Base-by-base conservation (phyloP, 176 grass and related monocot genomes). In the Calamus simplicifolius region DNA sequence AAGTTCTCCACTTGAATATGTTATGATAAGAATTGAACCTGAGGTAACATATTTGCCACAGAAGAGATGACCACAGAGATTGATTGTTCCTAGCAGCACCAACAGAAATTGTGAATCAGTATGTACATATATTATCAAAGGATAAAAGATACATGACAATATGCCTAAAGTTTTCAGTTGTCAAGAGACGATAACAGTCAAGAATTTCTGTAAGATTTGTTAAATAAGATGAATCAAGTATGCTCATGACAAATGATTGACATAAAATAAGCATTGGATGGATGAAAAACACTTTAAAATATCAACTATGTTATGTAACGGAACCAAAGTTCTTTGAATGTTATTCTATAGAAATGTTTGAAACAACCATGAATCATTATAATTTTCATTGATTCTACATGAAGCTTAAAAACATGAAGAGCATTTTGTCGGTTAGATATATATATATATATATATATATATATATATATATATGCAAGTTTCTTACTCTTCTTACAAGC, bases 11-110 rank as follows among this genome's bases (percentile, higher is more conserved):
- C 19, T 31, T 14, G 54, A 57, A 18, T 52, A 16, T 43, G 25
- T n/a, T 6, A 63, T 48, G 10, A 38, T 50, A 70, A 49, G 55
- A 8, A 16, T 19, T 51, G 49, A 85, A 90, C 91, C 91, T 90
- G 91, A 84, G 91, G 91, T 66, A 96, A 71, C 77, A 96, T 74
- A 79, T 96, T 81, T 79, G 77, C 91, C 21, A 63, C 91, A 64
- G 83, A 84, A 71, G 86, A 77, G 73, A 96, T 71, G 51, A 96
- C 79, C 50, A 89, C 60, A 71, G 91, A 96, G 76, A 96, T 56
- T 60, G 91, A 90, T 74, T 81, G 82, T 73, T 96, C 91, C 91
- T 96, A 69, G 3, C 27, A 49, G 21, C 38, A 69, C 55, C 57
- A 68, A 68, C 65, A 76, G n/a, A 54, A n/a, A n/a, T 4, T 6